Base-by-base conservation (phyloP, 1,284 basidiomycete species). In the Athelia psychrophila region DNA sequence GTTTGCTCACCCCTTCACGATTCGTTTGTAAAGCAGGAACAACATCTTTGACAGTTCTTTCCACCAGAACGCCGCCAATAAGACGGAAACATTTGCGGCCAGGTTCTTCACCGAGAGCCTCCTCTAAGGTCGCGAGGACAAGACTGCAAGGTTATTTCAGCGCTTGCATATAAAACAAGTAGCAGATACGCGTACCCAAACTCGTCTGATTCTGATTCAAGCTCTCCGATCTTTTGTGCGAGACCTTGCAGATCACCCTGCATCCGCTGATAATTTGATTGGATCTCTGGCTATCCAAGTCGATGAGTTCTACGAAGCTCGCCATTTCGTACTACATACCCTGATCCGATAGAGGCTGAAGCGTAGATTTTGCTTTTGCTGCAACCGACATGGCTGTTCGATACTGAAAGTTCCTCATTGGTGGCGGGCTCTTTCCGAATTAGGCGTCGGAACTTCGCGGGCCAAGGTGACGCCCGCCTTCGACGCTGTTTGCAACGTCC, bases 1-100 rank as follows among this genome's bases (percentile, higher is more conserved):
- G 35, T 32, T 25, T 38, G 24, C 9, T 70, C 86, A 94, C 92
- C 55, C 93, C 92, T 60, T 91, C 83, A 50, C 83, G 80, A 64
- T 95, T 96, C 15, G 86, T 92, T 68, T 92, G 83, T 40, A 98
- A 72, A 20, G 91, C 86, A 38, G 96, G 96, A 30, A 94, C 86
- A 30, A 99, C 94, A 61, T 99, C 97, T 65, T 91, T 88, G 44
- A 99, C 97, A 0, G 94, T 98, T 46, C 95, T 82, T 69, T 99
- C 95, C 23, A 98, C 95, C 9, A 99, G 81, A 2, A 98, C 88
- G 25, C 96, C 97, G 12, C 97, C 97, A 55, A 99, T 91, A 59
- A 99, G 79, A 47, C 97, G 86, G 73, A 98, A 99, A 72, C 97
- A 99, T 72, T 93, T 95, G 55, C 97, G 86, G 64, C 86, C 80